A percentile compares a stretch with the other conserved stretches of the same genome.
These are phyloP conservation scores for Singerocomus rubriflavus DNA, from an alignment of 1,284 basidiomycete genomes.

Conservation along the genomic window DNA sequence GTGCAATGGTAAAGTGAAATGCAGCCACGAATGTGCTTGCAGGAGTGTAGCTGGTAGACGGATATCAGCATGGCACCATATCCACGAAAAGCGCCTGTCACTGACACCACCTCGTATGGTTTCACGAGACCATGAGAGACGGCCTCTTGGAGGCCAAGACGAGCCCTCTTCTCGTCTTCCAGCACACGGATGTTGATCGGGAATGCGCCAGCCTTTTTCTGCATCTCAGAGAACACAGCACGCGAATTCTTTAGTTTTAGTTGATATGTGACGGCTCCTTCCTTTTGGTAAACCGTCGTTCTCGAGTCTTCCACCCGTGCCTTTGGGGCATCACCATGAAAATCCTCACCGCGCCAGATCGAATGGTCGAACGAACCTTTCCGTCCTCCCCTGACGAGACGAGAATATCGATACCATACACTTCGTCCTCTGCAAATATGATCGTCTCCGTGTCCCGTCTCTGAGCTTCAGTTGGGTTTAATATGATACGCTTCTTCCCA, in stretches of 20 bases:
- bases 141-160: conserved; percentile 95
- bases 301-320: conserved; percentile 85
- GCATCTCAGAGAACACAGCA: conserved; percentile 92
- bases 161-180: conserved; percentile 93
- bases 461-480: conserved; percentile 84
- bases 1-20: conserved; percentile 94
- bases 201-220: conserved; percentile 97
- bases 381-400: conserved; percentile 87
- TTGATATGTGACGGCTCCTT: conserved; percentile 86
- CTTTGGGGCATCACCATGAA: conserved; percentile 37
- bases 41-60: conserved; percentile 65
- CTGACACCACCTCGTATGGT: conserved; percentile 87
- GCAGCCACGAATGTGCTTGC: conserved; percentile 81
- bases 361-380: conserved; percentile 56
- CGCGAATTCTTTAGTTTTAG: conserved; percentile 98
- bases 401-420: conserved; percentile 94
- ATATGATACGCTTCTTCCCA: conserved; percentile 93
- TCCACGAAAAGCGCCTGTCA: conserved; percentile 17
- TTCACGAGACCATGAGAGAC: conserved; percentile 90
- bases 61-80: conserved; percentile 7
- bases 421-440: conserved; percentile 91
- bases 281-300: conserved; percentile 93
- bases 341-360: not conserved
- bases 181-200: conserved; percentile 94
- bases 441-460: conserved; percentile 81